phyloP scores from a whole-genome alignment of 164 flowering plant genomes.

The Magnolia changhungtana region DNA sequence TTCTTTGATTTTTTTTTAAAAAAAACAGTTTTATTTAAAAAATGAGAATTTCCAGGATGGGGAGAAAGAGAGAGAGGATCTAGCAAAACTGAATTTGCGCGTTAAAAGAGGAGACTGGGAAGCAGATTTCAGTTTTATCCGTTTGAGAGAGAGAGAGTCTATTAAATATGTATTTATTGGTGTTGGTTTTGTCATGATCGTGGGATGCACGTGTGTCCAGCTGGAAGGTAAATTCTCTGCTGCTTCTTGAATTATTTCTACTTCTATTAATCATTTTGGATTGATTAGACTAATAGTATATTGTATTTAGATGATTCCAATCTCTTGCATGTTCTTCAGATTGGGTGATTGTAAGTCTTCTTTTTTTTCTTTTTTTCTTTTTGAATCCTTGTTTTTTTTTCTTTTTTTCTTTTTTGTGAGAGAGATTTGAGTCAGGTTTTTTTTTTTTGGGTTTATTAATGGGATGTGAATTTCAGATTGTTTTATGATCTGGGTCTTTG shows the following conservation, averaged over 20 bases:
- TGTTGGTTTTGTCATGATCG: constrained; percentile 43
- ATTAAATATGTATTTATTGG: constrained; percentile 8
- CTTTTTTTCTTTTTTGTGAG: neutral
- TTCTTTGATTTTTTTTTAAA: neutral
- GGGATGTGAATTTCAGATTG: constrained; percentile 11
- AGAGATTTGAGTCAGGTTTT: neutral
- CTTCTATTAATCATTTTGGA: too few species aligned
- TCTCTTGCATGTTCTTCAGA: constrained; percentile 23
- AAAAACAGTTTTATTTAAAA: neutral
- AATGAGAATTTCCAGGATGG: neutral
- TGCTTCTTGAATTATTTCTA: constrained; percentile 14
- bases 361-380: neutral
- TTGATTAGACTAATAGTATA: constrained; percentile 4
- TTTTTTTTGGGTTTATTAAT: constrained; percentile 4
- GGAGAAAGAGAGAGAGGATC: constrained; percentile 6
- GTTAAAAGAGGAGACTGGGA: constrained; percentile 2
- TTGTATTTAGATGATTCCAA: constrained; percentile 27
- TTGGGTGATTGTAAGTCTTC: neutral
- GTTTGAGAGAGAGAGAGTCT: constrained; percentile 7
- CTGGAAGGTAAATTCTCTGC: constrained; percentile 46
- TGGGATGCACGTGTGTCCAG: constrained; percentile 45
- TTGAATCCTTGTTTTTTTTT: neutral
- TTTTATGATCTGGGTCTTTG: constrained; percentile 26
- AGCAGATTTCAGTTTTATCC: constrained; percentile 10
- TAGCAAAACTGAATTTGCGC: constrained; percentile 9